Percentiles rank a stretch among this genome's conserved stretches.
phyloP scores from a whole-genome alignment of 768 basidiomycete species.

The Boletus pseudo-olivaceus region DNA sequence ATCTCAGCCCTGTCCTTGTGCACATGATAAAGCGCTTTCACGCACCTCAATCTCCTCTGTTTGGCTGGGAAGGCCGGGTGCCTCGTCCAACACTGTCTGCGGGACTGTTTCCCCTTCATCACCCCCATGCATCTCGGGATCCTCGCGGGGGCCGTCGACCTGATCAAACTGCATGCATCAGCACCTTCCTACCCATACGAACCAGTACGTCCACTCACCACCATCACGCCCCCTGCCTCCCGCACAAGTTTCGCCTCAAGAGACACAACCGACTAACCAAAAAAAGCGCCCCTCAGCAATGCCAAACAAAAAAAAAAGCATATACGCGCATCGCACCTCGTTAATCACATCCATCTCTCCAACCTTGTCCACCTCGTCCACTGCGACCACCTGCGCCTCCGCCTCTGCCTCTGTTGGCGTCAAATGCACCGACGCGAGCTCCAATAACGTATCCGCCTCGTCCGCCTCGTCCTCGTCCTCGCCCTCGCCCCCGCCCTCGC shows the following conservation, averaged over 20 bases:
- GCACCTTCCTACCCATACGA: neutral
- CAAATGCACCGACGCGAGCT: constrained; percentile 27
- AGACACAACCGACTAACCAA: neutral
- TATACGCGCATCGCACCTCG: constrained; percentile 9
- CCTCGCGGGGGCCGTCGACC: neutral
- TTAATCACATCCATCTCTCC: neutral
- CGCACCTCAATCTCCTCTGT: neutral
- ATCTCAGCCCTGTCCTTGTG: neutral
- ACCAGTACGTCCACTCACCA: constrained; percentile 1
- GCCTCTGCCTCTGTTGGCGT: neutral
- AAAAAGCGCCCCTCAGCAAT: neutral
- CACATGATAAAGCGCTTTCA: neutral
- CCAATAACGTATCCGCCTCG: constrained; percentile 20
- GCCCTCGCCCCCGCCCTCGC: no score
- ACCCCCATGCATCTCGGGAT: neutral
- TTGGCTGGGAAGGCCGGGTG: neutral
- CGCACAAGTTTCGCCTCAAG: neutral
- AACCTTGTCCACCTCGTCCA: neutral
- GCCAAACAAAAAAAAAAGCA: neutral
- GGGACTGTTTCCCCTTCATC: neutral
- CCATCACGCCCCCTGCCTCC: neutral
- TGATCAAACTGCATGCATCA: neutral
- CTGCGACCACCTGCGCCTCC: neutral
- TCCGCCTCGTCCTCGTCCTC: neutral
- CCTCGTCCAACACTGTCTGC: neutral